phyloP scores from a whole-genome alignment of 2,329 filamentous ascomycete species.

The Penicillium sp. region DNA sequence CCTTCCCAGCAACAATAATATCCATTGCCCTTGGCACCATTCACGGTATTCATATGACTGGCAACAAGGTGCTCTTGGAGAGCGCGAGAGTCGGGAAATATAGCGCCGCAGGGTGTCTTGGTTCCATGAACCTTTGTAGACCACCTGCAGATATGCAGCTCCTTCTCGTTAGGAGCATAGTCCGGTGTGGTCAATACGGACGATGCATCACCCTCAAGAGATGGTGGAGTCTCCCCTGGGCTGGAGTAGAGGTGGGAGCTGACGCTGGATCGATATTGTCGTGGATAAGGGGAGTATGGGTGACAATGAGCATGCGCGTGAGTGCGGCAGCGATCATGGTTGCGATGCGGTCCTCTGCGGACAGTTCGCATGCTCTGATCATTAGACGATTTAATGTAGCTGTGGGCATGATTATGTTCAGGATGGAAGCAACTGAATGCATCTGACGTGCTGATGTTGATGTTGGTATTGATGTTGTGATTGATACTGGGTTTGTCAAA shows the following conservation, averaged over 20 bases:
- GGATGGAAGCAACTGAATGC: slow-evolving; percentile 12
- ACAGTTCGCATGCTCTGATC: slow-evolving; percentile 22
- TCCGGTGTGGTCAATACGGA: slow-evolving; percentile 40
- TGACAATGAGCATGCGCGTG: slow-evolving; percentile 35
- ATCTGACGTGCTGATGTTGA: slow-evolving; percentile 8
- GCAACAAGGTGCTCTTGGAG: slow-evolving; percentile 42
- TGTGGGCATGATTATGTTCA: slow-evolving; percentile 27
- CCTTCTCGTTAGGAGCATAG: slow-evolving; percentile 28
- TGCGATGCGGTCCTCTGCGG: slow-evolving; percentile 32
- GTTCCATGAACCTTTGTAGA: slow-evolving; percentile 26
- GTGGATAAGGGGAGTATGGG: slow-evolving; percentile 35
- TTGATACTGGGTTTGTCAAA: slow-evolving; percentile 25
- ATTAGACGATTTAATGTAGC: slow-evolving; percentile 29
- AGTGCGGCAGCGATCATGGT: slow-evolving; percentile 33
- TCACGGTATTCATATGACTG: slow-evolving; percentile 37
- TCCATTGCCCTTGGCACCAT: slow-evolving; percentile 40
- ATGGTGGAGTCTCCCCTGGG: slow-evolving; percentile 38
- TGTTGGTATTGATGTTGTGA: slow-evolving; percentile 25
- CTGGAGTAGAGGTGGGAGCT: slow-evolving; percentile 38
- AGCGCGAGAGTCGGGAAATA: slow-evolving; percentile 35
- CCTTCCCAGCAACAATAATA: slow-evolving; percentile 46
- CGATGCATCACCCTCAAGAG: slow-evolving; percentile 34
- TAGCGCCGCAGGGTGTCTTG: slow-evolving; percentile 34
- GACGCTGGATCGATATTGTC: slow-evolving; percentile 36
- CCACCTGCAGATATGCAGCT: slow-evolving; percentile 43